phyloP scores from a whole-genome alignment of 305 asterid genomes.

The Striga hermonthica region DNA sequence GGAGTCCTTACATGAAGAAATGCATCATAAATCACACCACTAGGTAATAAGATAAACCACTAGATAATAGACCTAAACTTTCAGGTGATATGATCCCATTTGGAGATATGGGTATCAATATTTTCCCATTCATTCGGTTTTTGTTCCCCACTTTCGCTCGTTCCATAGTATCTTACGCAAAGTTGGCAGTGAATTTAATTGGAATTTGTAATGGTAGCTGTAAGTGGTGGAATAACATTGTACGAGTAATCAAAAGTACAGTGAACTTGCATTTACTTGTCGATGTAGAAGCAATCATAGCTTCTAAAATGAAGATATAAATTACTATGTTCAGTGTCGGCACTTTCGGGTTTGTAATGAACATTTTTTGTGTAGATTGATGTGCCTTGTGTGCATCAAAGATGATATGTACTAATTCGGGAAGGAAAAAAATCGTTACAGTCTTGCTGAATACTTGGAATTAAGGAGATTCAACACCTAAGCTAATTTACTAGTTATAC shows the following conservation, averaged over 20 bases:
- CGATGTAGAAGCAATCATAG: neutral
- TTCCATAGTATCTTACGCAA: neutral
- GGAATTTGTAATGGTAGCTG: neutral
- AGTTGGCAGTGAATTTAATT: neutral
- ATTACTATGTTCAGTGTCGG: neutral
- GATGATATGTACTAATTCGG: too few relatives aligned
- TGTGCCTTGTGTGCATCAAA: too few relatives aligned
- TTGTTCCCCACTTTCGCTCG: neutral
- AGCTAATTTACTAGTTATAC: too few relatives aligned
- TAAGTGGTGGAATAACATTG: neutral
- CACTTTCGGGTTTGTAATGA: too few relatives aligned
- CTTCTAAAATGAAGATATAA: neutral
- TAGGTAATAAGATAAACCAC: neutral
- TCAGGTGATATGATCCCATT: neutral
- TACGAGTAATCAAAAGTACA: neutral
- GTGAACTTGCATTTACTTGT: neutral
- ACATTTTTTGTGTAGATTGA: too few relatives aligned
- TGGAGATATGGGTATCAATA: too few relatives aligned
- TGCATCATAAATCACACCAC: conserved; percentile 14
- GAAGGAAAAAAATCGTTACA: too few relatives aligned
- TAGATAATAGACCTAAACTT: neutral
- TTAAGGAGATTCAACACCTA: too few relatives aligned
- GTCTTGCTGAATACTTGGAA: too few relatives aligned
- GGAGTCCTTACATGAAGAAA: conserved; percentile 20
- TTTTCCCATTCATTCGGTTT: neutral